Conservation (phyloP, 805 yeast species). For the Priceomyces medius region DNA sequence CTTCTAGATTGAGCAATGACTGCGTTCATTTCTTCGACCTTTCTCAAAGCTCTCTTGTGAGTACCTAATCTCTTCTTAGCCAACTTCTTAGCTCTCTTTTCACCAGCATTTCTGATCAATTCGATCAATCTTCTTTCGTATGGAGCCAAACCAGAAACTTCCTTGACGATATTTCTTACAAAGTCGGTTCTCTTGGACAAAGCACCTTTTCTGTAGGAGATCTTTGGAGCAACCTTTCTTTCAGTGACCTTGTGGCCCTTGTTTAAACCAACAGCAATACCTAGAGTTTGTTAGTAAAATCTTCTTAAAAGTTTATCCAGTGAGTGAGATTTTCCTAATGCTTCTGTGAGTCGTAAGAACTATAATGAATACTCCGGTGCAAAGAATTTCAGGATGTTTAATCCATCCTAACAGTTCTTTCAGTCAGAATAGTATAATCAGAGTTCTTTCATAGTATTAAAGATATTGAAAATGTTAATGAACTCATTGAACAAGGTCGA, state of each 20-base stretch:
- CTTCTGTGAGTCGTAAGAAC: too few species aligned
- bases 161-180: constrained; percentile 93
- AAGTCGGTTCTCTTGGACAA: constrained; percentile 92
- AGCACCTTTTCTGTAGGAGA: constrained; percentile 96
- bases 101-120: constrained; percentile 99
- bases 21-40: constrained; percentile 97
- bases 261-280: constrained; percentile 98
- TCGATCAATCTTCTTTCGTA: constrained; percentile 99
- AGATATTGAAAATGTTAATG: too few species aligned
- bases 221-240: constrained; percentile 64
- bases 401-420: too few species aligned
- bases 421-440: too few species aligned
- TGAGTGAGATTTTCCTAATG: not conserved
- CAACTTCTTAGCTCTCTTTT: constrained; percentile 99
- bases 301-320: not conserved
- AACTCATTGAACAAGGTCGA: too few species aligned
- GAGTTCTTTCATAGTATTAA: too few species aligned
- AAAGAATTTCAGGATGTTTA: too few species aligned
- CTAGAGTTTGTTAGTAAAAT: constrained; percentile 44
- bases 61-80: constrained; percentile 99
- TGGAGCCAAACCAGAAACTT: constrained; percentile 99
- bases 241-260: constrained; percentile 98
- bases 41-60: constrained; percentile 98
- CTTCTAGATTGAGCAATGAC: constrained; percentile 97
- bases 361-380: not conserved